Evolutionary conservation across 441 rosid genomes (phyloP).

Genomic region (Biscutella auriculata): DNA sequence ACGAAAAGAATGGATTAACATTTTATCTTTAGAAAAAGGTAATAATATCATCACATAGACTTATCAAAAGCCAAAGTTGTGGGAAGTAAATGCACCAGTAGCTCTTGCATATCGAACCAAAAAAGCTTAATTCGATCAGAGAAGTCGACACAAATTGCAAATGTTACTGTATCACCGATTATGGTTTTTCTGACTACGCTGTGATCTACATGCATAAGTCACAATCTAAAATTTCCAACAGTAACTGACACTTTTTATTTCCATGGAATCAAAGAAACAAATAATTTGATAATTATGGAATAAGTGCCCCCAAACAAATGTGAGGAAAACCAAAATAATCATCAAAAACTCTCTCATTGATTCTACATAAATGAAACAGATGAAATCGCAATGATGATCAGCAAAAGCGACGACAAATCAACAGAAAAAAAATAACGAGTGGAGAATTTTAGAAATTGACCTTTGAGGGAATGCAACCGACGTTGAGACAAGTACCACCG

Average conservation of each 20-base stretch:
- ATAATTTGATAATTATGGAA: background rate
- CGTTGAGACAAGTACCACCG: slow-evolving; percentile 97
- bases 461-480: slow-evolving; percentile 97
- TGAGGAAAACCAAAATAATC: background rate
- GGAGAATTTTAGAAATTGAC: slow-evolving; percentile 24
- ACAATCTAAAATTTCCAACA: background rate
- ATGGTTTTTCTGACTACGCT: background rate
- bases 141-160: background rate
- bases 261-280: background rate
- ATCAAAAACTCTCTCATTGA: background rate
- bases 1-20: background rate
- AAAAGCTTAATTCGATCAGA: background rate
- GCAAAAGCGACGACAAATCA: too few species aligned
- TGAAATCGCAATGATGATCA: background rate
- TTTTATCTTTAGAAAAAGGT: background rate
- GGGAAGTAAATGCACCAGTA: too few species aligned
- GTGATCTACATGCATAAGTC: background rate
- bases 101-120: background rate
- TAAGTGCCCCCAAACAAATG: background rate
- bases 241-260: background rate
- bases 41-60: background rate
- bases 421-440: background rate
- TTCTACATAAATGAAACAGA: background rate
- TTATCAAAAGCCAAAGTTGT: background rate
- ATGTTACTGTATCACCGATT: background rate